These are phyloP conservation scores for Ceratocystiopsis minuta DNA, from an alignment of 2,329 filamentous ascomycete genomes.

Conservation along the genomic window DNA sequence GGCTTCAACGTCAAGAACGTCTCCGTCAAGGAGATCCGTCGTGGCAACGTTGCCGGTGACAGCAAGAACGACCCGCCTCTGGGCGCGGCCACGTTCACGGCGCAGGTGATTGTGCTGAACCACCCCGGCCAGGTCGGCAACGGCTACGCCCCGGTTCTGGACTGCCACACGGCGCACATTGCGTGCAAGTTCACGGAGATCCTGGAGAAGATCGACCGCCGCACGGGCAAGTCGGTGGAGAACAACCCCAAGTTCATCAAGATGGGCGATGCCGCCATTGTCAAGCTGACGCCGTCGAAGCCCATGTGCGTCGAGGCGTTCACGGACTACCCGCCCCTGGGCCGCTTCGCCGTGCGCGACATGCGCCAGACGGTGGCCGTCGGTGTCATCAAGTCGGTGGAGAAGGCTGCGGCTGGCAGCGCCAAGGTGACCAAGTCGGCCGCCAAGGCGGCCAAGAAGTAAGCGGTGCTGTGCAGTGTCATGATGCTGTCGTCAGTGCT, in stretches of 20 bases:
- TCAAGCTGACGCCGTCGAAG: slow-evolving; percentile 99
- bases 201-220: slow-evolving; percentile 99
- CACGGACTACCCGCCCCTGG: slow-evolving; percentile 98
- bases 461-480: slow-evolving; percentile 18
- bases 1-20: slow-evolving; percentile 99
- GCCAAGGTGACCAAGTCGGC: slow-evolving; percentile 58
- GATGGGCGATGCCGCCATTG: slow-evolving; percentile 99
- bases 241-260: slow-evolving; percentile 97
- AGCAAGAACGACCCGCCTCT: slow-evolving; percentile 97
- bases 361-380: slow-evolving; percentile 84
- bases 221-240: slow-evolving; percentile 97
- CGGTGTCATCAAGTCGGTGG: slow-evolving; percentile 84
- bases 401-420: slow-evolving; percentile 37
- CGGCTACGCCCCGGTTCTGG: slow-evolving; percentile 96
- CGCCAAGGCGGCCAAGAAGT: slow-evolving; percentile 60
- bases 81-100: slow-evolving; percentile 87
- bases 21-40: slow-evolving; percentile 99
- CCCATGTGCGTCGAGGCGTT: slow-evolving; percentile 99
- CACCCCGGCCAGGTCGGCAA: slow-evolving; percentile 99
- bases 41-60: slow-evolving; percentile 99
- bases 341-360: slow-evolving; percentile 99
- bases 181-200: slow-evolving; percentile 99
- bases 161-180: slow-evolving; percentile 99
- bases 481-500: no score
- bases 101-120: slow-evolving; percentile 99